Conservation (phyloP, 2,329 filamentous ascomycete species). For the Parafenestella ontariensis region DNA sequence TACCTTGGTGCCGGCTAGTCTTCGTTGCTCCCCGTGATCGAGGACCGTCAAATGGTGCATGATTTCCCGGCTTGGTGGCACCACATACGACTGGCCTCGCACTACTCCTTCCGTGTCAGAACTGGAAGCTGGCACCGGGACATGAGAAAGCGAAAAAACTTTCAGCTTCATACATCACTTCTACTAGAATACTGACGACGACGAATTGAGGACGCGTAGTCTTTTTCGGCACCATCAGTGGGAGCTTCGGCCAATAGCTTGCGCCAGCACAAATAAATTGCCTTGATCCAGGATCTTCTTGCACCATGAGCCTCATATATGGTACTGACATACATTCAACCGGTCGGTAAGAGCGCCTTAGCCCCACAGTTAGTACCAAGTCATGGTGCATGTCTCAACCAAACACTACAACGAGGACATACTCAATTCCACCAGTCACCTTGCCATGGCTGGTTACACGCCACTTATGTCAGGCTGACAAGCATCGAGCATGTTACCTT, state of each 20-base stretch:
- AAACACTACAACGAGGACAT: neutral
- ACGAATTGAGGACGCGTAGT: slow-evolving; percentile 35
- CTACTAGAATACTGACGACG: slow-evolving; percentile 2
- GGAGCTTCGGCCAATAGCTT: neutral
- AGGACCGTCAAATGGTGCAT: neutral
- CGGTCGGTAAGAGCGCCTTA: slow-evolving; percentile 18
- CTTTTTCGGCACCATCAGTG: slow-evolving; percentile 9
- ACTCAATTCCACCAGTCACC: slow-evolving; percentile 14
- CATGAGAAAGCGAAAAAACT: neutral
- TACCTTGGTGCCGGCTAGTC: neutral
- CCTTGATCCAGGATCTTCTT: slow-evolving; percentile 16
- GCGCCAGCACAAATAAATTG: neutral
- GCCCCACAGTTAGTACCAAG: slow-evolving; percentile 1
- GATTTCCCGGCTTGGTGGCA: neutral
- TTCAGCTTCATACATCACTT: neutral
- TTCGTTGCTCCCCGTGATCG: neutral
- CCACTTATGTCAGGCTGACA: slow-evolving; percentile 3
- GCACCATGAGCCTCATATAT: slow-evolving; percentile 23
- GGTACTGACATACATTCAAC: slow-evolving; percentile 39
- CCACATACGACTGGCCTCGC: neutral
- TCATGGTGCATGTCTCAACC: neutral
- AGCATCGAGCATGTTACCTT: neutral
- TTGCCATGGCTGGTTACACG: slow-evolving; percentile 10
- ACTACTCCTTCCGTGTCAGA: neutral
- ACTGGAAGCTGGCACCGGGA: neutral